Base-by-base conservation (phyloP, 768 basidiomycete species). In the Tricholoma furcatifolium region DNA sequence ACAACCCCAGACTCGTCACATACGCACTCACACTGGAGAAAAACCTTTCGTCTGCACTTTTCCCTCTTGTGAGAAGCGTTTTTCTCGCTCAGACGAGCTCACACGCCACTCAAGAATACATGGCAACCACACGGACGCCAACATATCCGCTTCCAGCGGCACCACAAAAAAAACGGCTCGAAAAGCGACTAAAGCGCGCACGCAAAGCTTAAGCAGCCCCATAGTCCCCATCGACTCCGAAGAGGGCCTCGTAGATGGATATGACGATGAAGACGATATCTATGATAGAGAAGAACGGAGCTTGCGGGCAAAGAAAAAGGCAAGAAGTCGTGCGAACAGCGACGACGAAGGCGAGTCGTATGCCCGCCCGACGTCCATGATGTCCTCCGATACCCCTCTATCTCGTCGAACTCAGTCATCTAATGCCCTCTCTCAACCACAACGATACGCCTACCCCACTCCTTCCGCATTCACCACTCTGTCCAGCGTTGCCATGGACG, bases 21-120 rank as follows among this genome's bases (percentile, higher is more conserved):
- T 98, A 50, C 88, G 96, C 54, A 99, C 95, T 0, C 96, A 99
- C 69, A 99, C 96, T 0, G 96, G 96, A 64, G 96, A 99, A 73
- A 98, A 97, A 62, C 96, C 96, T 2, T 98, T 98, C 63, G 80
- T 83, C 18, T 99, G 96, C 80, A 87, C 84, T 1, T 91, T 87
- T 67, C 85, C 91, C 3, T 83, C 85, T n/a, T 99, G 96, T 80
- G 95, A 97, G 71, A 99, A 98, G 70, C 88, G 94, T 5, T 99
- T 99, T 70, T 94, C 92, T 15, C 87, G 96, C 54, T 93, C 92
- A n/a, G 96, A 99, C 76, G 96, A 99, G 71, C 83, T 99, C 58
- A 99, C 96, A 24, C 82, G 96, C 52, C 96, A 99, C 65, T 88
- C 91, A 0, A 83, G 96, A 43, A 99, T 98, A 60, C 96, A 99